These are phyloP conservation scores for Thalassiosira mediterranea DNA, from an alignment of 352 stramenopile genomes.

Conservation along the genomic window DNA sequence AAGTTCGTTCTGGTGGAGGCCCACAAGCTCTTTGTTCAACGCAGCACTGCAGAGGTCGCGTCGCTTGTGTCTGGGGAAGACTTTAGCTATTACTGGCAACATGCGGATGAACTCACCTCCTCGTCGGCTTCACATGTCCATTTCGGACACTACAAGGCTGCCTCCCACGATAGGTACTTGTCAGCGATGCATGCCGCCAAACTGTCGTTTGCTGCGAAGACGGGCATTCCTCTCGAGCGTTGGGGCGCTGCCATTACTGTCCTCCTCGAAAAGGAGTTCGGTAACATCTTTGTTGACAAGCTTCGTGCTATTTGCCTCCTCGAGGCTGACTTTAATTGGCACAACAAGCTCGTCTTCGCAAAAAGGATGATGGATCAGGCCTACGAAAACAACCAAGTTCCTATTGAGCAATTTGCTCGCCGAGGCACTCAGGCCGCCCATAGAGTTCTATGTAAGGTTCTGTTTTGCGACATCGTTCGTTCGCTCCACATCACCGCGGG, in stretches of 20 bases:
- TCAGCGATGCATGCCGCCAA: neutral
- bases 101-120: neutral
- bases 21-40: neutral
- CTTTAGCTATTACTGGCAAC: slow-evolving; percentile 3
- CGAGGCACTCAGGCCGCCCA: slow-evolving; percentile 8
- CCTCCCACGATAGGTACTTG: neutral
- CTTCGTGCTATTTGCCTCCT: slow-evolving; percentile 10
- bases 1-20: slow-evolving; percentile 14
- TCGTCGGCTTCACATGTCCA: neutral
- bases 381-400: slow-evolving; percentile 5
- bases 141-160: neutral
- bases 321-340: slow-evolving; percentile 11
- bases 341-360: slow-evolving; percentile 15
- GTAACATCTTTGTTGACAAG: neutral
- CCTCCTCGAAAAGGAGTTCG: slow-evolving; percentile 14
- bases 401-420: slow-evolving; percentile 10
- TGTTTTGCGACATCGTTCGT: slow-evolving; percentile 5
- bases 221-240: neutral
- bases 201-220: neutral
- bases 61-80: neutral
- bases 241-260: neutral
- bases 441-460: slow-evolving; percentile 4
- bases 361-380: slow-evolving; percentile 17
- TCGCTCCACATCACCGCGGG: neutral
- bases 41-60: neutral